Base-by-base conservation (phyloP, 2,329 filamentous ascomycete species). In the Diaporthe ampelina region DNA sequence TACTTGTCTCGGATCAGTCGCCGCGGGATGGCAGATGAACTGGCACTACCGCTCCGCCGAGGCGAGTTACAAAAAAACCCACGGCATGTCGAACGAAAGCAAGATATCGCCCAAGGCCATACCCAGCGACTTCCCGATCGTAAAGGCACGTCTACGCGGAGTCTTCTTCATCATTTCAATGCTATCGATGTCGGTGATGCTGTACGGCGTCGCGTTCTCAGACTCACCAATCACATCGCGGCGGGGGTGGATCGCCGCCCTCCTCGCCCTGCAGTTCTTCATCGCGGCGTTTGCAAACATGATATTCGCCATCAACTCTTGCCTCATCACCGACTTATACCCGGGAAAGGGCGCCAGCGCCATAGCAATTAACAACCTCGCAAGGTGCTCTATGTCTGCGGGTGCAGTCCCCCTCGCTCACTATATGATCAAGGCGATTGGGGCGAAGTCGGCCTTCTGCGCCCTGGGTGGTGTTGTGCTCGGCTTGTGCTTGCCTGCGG, bases 151-250 rank as follows among this genome's bases (percentile, higher is more conserved):
- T 0, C 80, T 87, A 24, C 79, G 80, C 17, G 81, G 83, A 68
- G 79, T 85, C 10, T 83, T 82, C 48, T 84, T 82, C 81, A 80
- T 85, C 73, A 81, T 80, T 6, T 76, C 77, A 1, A 56, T 83
- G 4, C 85, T 87, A 75, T 79, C 82, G 3, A 70, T 81, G 11
- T 78, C 79, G 26, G 81, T 81, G 0, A 81, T 77, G 10, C 76
- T 78, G 11, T 85, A 86, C 69, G 84, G 83, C 5, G 40, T 50
- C 24, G 24, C 40, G 1, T 35, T 67, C 21, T 21, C 21, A 1
- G 11, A 40, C 10, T 21, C 45, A 21, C 21, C 35, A 1, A 40
- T 76, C 0, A 75, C 67, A 10, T 76, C 73, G 4, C 54, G 45
- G 19, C 63, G 54, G 15, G 78, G 71, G 40, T 82, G 76, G 79